Evolutionary conservation across 495 filamentous ascomycete genomes (phyloP), one percentile per base, ranked within the genome.

Genomic region (Hapsidospora chrysogenum): DNA sequence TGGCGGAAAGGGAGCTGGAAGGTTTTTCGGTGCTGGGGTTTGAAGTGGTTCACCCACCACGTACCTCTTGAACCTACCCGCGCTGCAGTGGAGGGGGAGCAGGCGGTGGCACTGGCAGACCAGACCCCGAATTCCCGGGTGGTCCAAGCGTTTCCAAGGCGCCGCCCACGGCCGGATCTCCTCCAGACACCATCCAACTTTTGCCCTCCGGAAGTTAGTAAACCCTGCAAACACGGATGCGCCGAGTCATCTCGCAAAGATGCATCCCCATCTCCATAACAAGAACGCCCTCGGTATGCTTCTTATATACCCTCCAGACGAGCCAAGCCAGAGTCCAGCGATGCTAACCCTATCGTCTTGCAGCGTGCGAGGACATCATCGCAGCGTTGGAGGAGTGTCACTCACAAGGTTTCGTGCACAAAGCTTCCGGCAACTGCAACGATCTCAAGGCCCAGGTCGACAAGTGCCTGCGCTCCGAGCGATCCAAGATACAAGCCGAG

Each of bases 191-290:
- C n/a, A n/a, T n/a, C n/a, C n/a, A n/a, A n/a, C n/a, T n/a, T n/a
- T n/a, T n/a, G n/a, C n/a, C n/a, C n/a, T n/a, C n/a, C n/a, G n/a
- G n/a, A n/a, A n/a, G n/a, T n/a, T n/a, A 19, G 10, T 19, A 4
- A 33, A 37, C n/a, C 13, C 31, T 17, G 14, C 18, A 14, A 29
- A 10, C 13, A 28, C 18, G 7, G 20, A 6, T 19, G 17, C 18
- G 19, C 21, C 23, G 3, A 17, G 15, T 4, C 17, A 10, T 13
- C 25, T 9, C 13, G 19, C 14, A 34, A 38, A 58, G 31, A 97
- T 97, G 89, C 89, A 97, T 81, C 89, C 89, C 17, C 86, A 92
- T 57, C 60, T 97, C 3, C 85, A 96, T 47, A 94, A 83, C 17
- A 80, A 85, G 42, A 72, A 92, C 47, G 94, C 92, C 44, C 60